Evolutionary conservation across 2,329 filamentous ascomycete genomes (phyloP), one percentile per base, ranked within the genome.

Genomic region (Cadophora sp.): DNA sequence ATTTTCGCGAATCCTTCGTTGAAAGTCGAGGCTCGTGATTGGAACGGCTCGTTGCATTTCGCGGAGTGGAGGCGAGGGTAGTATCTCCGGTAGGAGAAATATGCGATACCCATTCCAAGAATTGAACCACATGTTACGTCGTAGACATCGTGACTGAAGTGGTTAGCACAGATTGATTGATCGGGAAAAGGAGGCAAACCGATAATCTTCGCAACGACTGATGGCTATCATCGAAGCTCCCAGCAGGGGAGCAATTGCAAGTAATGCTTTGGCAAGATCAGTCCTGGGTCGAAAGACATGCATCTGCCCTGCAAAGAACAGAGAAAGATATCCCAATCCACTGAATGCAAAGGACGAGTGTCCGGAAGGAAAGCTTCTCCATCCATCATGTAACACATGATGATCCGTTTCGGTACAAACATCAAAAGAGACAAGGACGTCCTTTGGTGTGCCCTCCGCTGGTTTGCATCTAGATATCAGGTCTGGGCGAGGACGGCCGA

Each of bases 391-490:
- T 4, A 96, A 83, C 1, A 83, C 82, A 76, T 92, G 90, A 68
- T 87, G 85, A 73, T 89, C 78, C 1, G 87, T 85, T 73, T 94
- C 85, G 13, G 91, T 94, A 81, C 93, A 96, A 2, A 94, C 86
- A 39, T 87, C 83, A 59, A 90, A 86, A 18, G 85, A 87, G 45
- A 91, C 88, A 1, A 91, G 82, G 4, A 79, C 78, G 64, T 85
- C 75, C 6, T 76, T 76, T 48, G 83, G 81, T 2, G 86, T 86
- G 41, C 79, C 81, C 0, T 76, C 39, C 0, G 74, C 80, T 0
- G 96, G 94, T 71, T 91, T 89, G 80, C 96, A 99, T 45, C 96
- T 89, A n/a, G 91, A 89, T 50, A 98, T 87, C 43, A 97, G 82
- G 79, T 98, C 95, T 4, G 95, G 95, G 7, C 95, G 87, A 36